phyloP scores from a whole-genome alignment of 2,329 filamentous ascomycete genomes.

The Exophiala xenobiotica region DNA sequence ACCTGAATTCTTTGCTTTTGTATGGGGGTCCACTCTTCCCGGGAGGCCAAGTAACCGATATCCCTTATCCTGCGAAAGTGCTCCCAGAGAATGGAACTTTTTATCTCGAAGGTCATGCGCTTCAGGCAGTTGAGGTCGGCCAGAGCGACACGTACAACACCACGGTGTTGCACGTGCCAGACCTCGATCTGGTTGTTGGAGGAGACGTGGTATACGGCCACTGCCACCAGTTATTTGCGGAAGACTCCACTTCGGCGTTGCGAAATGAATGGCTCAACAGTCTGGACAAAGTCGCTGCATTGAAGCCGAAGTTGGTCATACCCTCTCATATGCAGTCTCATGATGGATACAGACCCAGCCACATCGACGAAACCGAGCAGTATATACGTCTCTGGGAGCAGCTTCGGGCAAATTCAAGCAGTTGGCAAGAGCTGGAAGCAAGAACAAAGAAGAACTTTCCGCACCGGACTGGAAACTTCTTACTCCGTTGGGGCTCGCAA shows the following conservation, averaged over 20 bases:
- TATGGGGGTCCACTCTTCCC: slow-evolving; percentile 10
- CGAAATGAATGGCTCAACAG: slow-evolving; percentile 36
- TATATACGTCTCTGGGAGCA: slow-evolving; percentile 31
- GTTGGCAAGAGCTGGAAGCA: slow-evolving; percentile 10
- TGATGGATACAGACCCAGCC: slow-evolving; percentile 33
- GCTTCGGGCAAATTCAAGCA: background rate
- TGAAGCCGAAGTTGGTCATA: slow-evolving; percentile 36
- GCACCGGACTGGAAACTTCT: slow-evolving; percentile 4
- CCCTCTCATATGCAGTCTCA: slow-evolving; percentile 34
- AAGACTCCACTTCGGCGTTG: slow-evolving; percentile 36
- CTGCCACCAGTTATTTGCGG: slow-evolving; percentile 38
- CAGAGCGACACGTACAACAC: slow-evolving; percentile 36
- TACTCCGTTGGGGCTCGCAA: slow-evolving; percentile 11
- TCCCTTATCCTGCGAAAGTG: slow-evolving; percentile 1
- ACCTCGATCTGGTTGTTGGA: slow-evolving; percentile 37
- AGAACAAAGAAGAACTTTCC: slow-evolving; percentile 8
- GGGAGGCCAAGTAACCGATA: background rate
- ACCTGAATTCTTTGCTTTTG: background rate
- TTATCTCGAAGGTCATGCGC: slow-evolving; percentile 23
- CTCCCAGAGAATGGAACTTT: slow-evolving; percentile 9
- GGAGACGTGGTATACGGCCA: slow-evolving; percentile 43
- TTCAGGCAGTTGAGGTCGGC: slow-evolving; percentile 31
- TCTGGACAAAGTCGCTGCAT: slow-evolving; percentile 34
- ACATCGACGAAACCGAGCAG: slow-evolving; percentile 31
- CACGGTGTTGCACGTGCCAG: slow-evolving; percentile 39